phyloP scores from a whole-genome alignment of 2,329 filamentous ascomycete species.

The Cladosporium colombiae region DNA sequence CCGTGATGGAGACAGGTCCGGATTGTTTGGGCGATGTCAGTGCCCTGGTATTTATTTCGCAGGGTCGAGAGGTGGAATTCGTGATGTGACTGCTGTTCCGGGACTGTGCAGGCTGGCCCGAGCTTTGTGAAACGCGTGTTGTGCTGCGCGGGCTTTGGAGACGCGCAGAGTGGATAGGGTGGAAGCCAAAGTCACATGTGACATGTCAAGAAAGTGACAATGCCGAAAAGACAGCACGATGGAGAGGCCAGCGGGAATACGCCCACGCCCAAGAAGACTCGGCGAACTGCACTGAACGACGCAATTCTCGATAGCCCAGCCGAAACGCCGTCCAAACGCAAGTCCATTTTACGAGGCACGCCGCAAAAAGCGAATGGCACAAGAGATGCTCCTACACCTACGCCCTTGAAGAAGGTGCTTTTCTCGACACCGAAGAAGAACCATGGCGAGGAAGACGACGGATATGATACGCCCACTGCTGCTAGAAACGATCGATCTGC shows the following conservation, averaged over 20 bases:
- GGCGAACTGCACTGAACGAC: not conserved
- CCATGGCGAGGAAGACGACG: slow-evolving; percentile 33
- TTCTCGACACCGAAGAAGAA: slow-evolving; percentile 48
- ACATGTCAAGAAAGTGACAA: not conserved
- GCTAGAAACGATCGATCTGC: slow-evolving; percentile 79
- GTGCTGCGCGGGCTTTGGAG: not conserved
- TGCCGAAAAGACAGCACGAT: slow-evolving; percentile 17
- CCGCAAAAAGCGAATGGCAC: slow-evolving; percentile 31
- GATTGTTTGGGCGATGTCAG: not conserved
- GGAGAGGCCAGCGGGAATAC: slow-evolving; percentile 3
- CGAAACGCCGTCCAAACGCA: slow-evolving; percentile 36
- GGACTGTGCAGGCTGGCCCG: not conserved
- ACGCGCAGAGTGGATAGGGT: not conserved
- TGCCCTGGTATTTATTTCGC: not conserved
- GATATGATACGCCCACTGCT: slow-evolving; percentile 51
- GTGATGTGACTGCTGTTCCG: not conserved
- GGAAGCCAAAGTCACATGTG: not conserved
- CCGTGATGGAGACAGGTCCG: not conserved
- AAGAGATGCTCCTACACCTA: slow-evolving; percentile 41
- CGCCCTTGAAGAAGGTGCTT: slow-evolving; percentile 47
- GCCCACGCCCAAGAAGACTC: slow-evolving; percentile 9
- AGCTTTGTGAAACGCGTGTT: slow-evolving; percentile 8
- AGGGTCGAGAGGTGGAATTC: slow-evolving; percentile 5
- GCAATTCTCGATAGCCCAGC: slow-evolving; percentile 10
- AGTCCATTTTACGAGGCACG: slow-evolving; percentile 37